Evolutionary conservation across 1,284 basidiomycete species (phyloP), one percentile per base, ranked within the genome.

Genomic region (Boletellus deceptivus): DNA sequence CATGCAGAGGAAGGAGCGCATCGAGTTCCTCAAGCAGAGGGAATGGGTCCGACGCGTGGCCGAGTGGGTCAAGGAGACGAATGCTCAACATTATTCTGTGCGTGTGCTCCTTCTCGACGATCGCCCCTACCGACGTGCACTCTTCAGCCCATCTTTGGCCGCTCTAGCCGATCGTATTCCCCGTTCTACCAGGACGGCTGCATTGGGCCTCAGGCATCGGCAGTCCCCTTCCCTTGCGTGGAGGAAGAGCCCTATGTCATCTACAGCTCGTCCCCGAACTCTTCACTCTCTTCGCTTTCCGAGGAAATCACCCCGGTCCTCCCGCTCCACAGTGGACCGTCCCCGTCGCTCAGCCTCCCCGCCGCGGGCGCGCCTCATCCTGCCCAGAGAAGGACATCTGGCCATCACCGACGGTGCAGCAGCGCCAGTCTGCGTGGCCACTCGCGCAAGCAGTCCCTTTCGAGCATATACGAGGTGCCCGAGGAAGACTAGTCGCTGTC

Each of bases 41-140:
- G 67, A 68, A 27, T 71, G 69, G 68, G 49, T 70, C 1, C 53
- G 67, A 14, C 69, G 67, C 18, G 68, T 68, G 55, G 58, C 68
- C 1, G 68, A 70, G 53, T 71, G 69, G 69, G 68, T 71, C 0
- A 67, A 58, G 22, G 58, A 68, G 31, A 68, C 68, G 3, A 68
- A 50, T n/a, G 59, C 59, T 1, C 68, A 61, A 35, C 64, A 70
- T 10, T 56, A 59, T 18, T 17, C 40, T 1, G 68, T 69, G 3
- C 38, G 65, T 60, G 34, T 35, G 16, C 16, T 1, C 17, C 0
- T 35, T 35, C 14, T 27, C 44, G 34, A 14, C 35, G 13, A 11
- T 14, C 6, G 5, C 10, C 2, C 18, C 9, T 7, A 0, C 2
- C 45, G 27, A 52, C 46, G 5, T 14, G 20, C 18, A 1, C 2